Evolutionary conservation across 1,284 basidiomycete species (phyloP).

Genomic region (Moesziomyces sp.): DNA sequence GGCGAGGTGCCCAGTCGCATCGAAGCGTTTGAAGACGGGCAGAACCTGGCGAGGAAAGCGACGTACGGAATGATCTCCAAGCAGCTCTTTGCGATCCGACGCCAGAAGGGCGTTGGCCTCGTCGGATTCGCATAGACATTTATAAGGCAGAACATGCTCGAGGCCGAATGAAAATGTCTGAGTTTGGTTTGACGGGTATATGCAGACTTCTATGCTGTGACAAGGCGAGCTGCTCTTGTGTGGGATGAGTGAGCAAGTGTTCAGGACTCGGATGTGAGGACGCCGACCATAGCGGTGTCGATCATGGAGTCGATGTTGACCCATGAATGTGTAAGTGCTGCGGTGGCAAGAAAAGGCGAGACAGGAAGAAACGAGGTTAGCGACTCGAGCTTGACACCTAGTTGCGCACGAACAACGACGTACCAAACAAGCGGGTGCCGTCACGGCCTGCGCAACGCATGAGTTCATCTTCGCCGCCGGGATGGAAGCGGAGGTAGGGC

Average conservation of each 20-base stretch:
- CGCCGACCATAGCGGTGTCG: constrained; percentile 88
- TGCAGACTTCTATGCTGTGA: constrained; percentile 11
- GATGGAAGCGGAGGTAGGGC: constrained; percentile 89
- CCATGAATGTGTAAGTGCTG: constrained; percentile 78
- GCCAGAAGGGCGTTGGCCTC: constrained; percentile 42
- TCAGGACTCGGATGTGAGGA: constrained; percentile 70
- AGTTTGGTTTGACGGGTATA: constrained; percentile 13
- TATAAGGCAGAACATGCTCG: neutral
- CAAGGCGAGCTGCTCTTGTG: constrained; percentile 2
- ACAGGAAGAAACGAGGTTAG: neutral
- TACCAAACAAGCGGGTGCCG: constrained; percentile 92
- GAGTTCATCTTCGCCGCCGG: constrained; percentile 90
- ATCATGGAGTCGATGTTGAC: constrained; percentile 94
- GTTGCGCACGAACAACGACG: constrained; percentile 40
- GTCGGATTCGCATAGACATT: constrained; percentile 39
- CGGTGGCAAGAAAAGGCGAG: neutral
- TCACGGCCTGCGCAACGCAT: constrained; percentile 96
- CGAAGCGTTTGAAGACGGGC: constrained; percentile 51
- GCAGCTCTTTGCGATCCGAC: constrained; percentile 52
- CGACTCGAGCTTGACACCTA: too few relatives aligned
- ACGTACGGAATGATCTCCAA: constrained; percentile 65
- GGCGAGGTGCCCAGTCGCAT: constrained; percentile 23
- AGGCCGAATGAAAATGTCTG: neutral
- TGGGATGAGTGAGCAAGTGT: neutral
- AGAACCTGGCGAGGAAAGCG: constrained; percentile 58